Percentiles rank a stretch among this genome's conserved stretches.
Evolutionary conservation across 768 basidiomycete genomes (phyloP).

Genomic region (Obba rivulosa): DNA sequence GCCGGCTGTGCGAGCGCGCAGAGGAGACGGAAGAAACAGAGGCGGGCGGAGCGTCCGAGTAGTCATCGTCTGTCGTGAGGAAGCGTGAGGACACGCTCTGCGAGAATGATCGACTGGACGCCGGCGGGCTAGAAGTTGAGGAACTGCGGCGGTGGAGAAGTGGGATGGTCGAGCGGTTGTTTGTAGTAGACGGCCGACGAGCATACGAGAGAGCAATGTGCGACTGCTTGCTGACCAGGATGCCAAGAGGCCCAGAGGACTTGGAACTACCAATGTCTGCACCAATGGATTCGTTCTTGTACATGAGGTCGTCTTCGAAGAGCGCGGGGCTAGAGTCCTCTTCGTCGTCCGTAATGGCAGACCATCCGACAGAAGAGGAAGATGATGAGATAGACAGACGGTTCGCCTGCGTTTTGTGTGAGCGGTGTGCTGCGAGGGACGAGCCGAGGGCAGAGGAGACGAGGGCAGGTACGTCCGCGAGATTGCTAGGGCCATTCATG

Average conservation of each 20-base stretch:
- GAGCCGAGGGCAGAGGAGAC: slow-evolving; percentile 53
- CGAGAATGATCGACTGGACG: slow-evolving; percentile 20
- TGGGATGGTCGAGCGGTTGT: slow-evolving; percentile 58
- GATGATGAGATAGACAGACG: slow-evolving; percentile 58
- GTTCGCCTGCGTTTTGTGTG: slow-evolving; percentile 37
- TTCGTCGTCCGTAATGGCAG: slow-evolving; percentile 58
- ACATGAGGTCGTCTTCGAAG: slow-evolving; percentile 30
- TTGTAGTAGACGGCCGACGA: slow-evolving; percentile 66
- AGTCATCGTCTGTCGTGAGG: slow-evolving; percentile 22
- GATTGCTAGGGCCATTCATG: slow-evolving; percentile 25
- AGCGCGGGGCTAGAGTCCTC: slow-evolving; percentile 28
- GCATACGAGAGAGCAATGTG: slow-evolving; percentile 48
- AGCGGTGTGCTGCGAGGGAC: slow-evolving; percentile 28
- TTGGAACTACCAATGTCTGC: slow-evolving; percentile 38
- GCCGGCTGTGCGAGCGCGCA: slow-evolving; percentile 26
- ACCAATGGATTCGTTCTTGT: slow-evolving; percentile 32
- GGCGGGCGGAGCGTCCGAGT: slow-evolving; percentile 37
- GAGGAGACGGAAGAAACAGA: slow-evolving; percentile 15
- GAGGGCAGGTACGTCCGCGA: slow-evolving; percentile 63
- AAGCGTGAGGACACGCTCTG: slow-evolving; percentile 21
- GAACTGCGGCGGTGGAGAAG: slow-evolving; percentile 49
- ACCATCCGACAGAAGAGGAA: slow-evolving; percentile 64
- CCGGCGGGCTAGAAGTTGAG: slow-evolving; percentile 35
- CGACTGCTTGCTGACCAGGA: not conserved
- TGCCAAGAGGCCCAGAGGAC: slow-evolving; percentile 28